Base-by-base conservation (phyloP, 768 basidiomycete species). In the Lactarius evosmus region DNA sequence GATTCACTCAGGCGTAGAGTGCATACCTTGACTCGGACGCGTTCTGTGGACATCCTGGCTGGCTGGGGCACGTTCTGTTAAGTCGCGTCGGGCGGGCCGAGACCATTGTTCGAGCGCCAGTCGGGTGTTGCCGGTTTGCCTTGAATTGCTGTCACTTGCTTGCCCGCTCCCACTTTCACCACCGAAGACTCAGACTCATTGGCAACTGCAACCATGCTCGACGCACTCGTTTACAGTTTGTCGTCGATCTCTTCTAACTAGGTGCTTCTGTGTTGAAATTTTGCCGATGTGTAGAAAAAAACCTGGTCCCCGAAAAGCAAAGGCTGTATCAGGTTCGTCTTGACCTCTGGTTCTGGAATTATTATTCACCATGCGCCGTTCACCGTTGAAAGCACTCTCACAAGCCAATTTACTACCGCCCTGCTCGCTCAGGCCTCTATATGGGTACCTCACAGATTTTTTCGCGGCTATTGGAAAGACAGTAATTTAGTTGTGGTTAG, bases 11-110 rank as follows among this genome's bases (percentile, higher is more conserved):
- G 41, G 41, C 12, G 40, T 34, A 50, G 41, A 33, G 65, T 51
- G 82, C 88, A 64, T 78, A 91, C 90, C 77, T 87, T 83, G 70
- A 90, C 86, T 69, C 90, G 88, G 71, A 91, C 84, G 74, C 89
- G 88, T 71, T 91, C 89, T 76, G 77, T 80, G 79, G 78, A 79
- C 73, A 79, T 76, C 78, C 80, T 82, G 74, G 60, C 59, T 64
- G 73, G 70, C 56, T 38, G 36, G 36, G 36, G 7, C 19, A 9
- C 12, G 36, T 22, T 14, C 19, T 22, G 9, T 50, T 6, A 50
- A 14, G 46, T 50, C 17, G 30, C 27, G 34, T 46, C 52, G 53
- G 58, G 53, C 58, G 58, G 40, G 1, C 29, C 33, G 9, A 27
- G 22, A 19, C 33, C 27, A 9, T 38, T 8, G 25, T n/a, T 66